Evolutionary conservation across 495 filamentous ascomycete genomes (phyloP), one percentile per base, ranked within the genome.

Genomic region (Daldinia grandis): DNA sequence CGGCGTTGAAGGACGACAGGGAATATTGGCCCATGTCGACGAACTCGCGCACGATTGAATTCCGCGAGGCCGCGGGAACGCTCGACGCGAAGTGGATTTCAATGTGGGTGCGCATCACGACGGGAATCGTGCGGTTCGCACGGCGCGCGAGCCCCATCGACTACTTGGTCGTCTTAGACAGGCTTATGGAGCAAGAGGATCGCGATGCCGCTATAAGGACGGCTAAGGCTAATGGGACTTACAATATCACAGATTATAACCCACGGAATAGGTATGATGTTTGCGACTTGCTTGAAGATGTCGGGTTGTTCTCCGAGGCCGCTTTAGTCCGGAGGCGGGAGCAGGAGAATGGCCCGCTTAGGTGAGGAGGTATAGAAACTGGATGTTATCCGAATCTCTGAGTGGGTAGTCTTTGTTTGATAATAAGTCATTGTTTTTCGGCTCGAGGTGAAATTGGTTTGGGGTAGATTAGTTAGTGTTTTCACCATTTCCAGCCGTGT

Each of bases 61-160:
- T 85, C 68, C 76, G 82, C 15, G 78, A 82, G 51, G 79, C 79
- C 15, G 72, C 40, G 7, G 82, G 81, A 3, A 69, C 76, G 0
- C 64, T 84, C 2, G 76, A 81, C 38, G 51, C 74, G 0, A 31
- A 50, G 1, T 77, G 68, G 60, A 61, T 83, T 17, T 24, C 44
- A 0, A 54, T 51, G 8, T 84, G 81, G 80, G 62, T 74, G 3
- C 14, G 49, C 4, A 75, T 82, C 56, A 64, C 69, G 51, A 68
- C 72, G 14, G 78, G 76, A 5, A 55, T 84, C 2, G 57, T 79
- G 8, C 35, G 71, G 4, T 76, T 69, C 24, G 69, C 69, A 3
- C 74, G 69, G 12, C 37, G 50, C 54, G 67, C 71, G 27, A 9
- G 12, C 6, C 33, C 38, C 5, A 4, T 10, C 1, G 50, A 70